A percentile compares a stretch with the other conserved stretches of the same genome.
Evolutionary conservation across 208 protist genomes (phyloP).

Genomic region (Plasmodiophora brassicae): DNA sequence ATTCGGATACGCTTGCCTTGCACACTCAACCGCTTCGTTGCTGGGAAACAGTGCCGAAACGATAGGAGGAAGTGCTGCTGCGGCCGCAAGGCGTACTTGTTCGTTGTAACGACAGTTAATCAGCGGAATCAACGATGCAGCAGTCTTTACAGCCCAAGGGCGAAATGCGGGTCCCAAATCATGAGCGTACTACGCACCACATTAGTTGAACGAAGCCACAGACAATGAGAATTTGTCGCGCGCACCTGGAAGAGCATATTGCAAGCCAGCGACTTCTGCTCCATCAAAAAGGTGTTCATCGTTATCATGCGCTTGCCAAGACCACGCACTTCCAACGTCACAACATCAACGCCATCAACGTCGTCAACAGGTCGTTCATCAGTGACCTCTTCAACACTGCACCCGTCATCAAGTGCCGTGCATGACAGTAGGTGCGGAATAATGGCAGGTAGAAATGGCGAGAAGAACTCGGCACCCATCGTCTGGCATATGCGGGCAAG

Average conservation of each 20-base stretch:
- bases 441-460: not conserved
- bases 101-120: not conserved
- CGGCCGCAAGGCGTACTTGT: not conserved
- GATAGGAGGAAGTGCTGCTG: not conserved
- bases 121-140: not conserved
- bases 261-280: not conserved
- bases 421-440: not conserved
- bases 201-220: no score
- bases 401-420: not conserved
- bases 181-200: not conserved
- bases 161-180: not conserved
- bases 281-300: not conserved
- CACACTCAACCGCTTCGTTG: not conserved
- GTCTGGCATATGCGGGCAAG: not conserved
- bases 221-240: no score
- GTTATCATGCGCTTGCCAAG: not conserved
- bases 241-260: not conserved
- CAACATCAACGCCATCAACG: not conserved
- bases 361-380: not conserved
- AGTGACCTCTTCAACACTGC: not conserved
- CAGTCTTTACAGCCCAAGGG: not conserved
- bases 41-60: not conserved
- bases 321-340: not conserved
- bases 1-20: not conserved
- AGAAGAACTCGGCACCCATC: not conserved